Conservation (phyloP, 2,329 filamentous ascomycete genomes). For the Pseudonectria foliicola region DNA sequence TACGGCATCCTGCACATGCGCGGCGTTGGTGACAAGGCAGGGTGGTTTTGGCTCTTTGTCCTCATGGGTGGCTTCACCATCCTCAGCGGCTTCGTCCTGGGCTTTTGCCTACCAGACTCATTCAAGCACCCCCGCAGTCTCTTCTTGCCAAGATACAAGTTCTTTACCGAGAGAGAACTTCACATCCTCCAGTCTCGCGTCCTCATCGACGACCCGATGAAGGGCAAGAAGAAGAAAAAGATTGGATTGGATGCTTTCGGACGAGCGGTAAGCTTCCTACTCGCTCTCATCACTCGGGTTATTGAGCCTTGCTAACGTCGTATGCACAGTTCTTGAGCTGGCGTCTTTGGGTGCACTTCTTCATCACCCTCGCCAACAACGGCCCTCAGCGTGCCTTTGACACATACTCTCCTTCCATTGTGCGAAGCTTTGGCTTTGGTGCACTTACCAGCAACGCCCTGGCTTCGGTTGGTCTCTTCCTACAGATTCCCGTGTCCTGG, state of each 20-base stretch:
- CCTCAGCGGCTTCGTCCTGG: slow-evolving; percentile 32
- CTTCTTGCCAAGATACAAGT: slow-evolving; percentile 27
- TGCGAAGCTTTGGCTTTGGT: slow-evolving; percentile 44
- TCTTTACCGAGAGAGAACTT: slow-evolving; percentile 33
- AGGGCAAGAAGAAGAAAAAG: slow-evolving; percentile 40
- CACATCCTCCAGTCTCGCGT: slow-evolving; percentile 37
- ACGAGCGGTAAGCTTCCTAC: slow-evolving; percentile 27
- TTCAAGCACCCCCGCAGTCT: slow-evolving; percentile 36
- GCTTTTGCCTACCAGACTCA: slow-evolving; percentile 37
- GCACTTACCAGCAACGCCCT: slow-evolving; percentile 44
- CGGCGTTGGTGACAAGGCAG: slow-evolving; percentile 37
- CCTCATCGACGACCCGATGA: slow-evolving; percentile 36
- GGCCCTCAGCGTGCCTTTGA: slow-evolving; percentile 40
- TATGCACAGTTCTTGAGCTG: slow-evolving; percentile 38
- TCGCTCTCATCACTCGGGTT: accelerated
- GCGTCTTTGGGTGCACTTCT: slow-evolving; percentile 44
- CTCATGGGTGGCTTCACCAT: slow-evolving; percentile 49
- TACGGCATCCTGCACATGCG: slow-evolving; percentile 43
- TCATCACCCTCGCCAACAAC: slow-evolving; percentile 44
- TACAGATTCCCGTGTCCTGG: slow-evolving; percentile 45
- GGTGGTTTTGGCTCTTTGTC: slow-evolving; percentile 52
- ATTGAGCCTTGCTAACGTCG: slow-evolving; percentile 1
- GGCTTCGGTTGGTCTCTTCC: slow-evolving; percentile 46
- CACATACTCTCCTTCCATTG: slow-evolving; percentile 48
- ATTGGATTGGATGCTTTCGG: slow-evolving; percentile 39